phyloP scores from a whole-genome alignment of 2,329 filamentous ascomycete genomes.

The Trichoderma arundinaceum region DNA sequence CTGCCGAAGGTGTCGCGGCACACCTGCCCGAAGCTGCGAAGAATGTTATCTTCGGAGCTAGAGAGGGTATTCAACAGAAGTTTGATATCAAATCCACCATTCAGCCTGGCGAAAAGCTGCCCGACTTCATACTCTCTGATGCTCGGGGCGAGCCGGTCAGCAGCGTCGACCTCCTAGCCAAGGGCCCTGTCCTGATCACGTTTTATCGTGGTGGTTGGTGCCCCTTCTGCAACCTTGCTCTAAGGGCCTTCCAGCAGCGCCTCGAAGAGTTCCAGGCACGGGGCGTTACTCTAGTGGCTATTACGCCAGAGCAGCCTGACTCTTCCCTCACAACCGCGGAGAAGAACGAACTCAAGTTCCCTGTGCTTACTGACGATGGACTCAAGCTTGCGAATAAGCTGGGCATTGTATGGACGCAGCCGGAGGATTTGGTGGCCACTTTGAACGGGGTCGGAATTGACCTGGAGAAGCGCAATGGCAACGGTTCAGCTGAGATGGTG shows the following conservation, averaged over 20 bases:
- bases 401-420: conserved; percentile 45
- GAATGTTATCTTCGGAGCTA: neutral
- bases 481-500: conserved; percentile 47
- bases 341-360: conserved; percentile 49
- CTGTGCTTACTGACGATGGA: conserved; percentile 49
- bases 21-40: neutral
- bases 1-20: neutral
- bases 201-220: conserved; percentile 56
- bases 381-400: conserved; percentile 46
- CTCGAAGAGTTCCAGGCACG: conserved; percentile 45
- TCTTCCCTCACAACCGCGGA: conserved; percentile 45
- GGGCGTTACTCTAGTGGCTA: conserved; percentile 50
- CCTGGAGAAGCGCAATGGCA: conserved; percentile 44
- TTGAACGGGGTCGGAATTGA: conserved; percentile 42
- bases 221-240: conserved; percentile 52
- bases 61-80: neutral
- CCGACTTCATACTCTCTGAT: conserved; percentile 44
- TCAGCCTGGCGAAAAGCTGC: conserved; percentile 44
- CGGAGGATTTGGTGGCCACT: conserved; percentile 39
- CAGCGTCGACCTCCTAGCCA: conserved; percentile 41
- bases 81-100: conserved; percentile 41
- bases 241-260: conserved; percentile 45
- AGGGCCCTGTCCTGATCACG: conserved; percentile 48
- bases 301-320: conserved; percentile 51
- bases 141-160: conserved; percentile 44